Percentiles rank a stretch among this genome's conserved stretches.
Conservation (phyloP, 306 rosid genomes). For the Psophocarpus tetragonolobus region DNA sequence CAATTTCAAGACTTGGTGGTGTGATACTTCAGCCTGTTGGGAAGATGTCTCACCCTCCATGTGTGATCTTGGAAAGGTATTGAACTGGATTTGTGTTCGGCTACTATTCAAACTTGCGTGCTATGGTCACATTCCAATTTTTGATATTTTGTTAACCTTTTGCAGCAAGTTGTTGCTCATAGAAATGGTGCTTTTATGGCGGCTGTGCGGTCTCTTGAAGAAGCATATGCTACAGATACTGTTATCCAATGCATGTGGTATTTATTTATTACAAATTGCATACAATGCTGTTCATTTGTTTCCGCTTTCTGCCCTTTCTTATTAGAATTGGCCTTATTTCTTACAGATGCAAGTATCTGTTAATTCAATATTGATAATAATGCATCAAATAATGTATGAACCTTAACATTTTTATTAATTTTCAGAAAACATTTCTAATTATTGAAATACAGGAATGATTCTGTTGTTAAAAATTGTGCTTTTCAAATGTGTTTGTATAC, state of each 20-base stretch:
- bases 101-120: neutral
- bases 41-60: conserved; percentile 48
- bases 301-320: neutral
- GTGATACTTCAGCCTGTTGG: conserved; percentile 49
- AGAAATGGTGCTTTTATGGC: conserved; percentile 54
- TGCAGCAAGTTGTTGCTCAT: conserved; percentile 57
- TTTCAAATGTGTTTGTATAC: neutral
- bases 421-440: neutral
- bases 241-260: conserved; percentile 73
- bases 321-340: neutral
- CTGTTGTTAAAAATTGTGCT: neutral
- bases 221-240: conserved; percentile 61
- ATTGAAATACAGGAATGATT: neutral
- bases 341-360: neutral
- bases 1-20: conserved; percentile 40
- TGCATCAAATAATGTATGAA: neutral
- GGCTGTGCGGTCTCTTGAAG: conserved; percentile 62
- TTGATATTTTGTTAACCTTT: neutral
- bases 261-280: neutral
- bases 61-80: conserved; percentile 67
- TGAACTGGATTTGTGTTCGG: neutral
- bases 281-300: neutral
- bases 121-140: neutral
- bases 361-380: neutral
- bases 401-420: neutral